Evolutionary conservation across 2,329 filamentous ascomycete species (phyloP), one percentile per base, ranked within the genome.

Genomic region (Fusarium piperis): DNA sequence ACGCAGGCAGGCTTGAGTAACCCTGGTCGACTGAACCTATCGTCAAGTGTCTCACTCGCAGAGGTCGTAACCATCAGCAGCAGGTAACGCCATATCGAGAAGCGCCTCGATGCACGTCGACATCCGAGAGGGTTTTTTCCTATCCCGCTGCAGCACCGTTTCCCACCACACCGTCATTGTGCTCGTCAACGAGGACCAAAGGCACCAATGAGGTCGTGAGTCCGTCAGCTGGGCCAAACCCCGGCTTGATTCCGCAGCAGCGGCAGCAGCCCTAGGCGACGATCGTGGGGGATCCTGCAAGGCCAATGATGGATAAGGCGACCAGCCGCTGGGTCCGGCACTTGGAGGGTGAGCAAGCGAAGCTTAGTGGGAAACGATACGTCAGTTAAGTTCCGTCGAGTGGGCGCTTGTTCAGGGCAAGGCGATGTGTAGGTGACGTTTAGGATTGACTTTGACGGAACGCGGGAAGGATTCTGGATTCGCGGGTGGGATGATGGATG

Each of bases 341-440:
- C 32, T 63, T 59, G 36, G 38, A 41, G 55, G 56, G 23, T 26
- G 33, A 59, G 28, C 39, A 68, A 61, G 64, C 38, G 30, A 56
- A 51, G 60, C 51, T 66, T 71, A 35, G 69, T 38, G 65, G 30
- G 52, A 55, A 63, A 56, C 58, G 69, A 72, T 72, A 70, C 69
- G 62, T 63, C 71, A 68, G 61, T 60, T 61, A 48, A 51, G n/a
- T 35, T 41, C n/a, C 48, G 18, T 44, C n/a, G n/a, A n/a, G 11
- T 35, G 38, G 6, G n/a, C 18, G 30, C 30, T 33, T 53, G 51
- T 33, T 20, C 30, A 23, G 53, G 44, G 8, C 23, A 28, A 5
- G 52, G 30, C 48, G 16, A n/a, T n/a, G 20, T 44, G 39, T 23
- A 44, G 39, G 20, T 44, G 39, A 44, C 39, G 16, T 48, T 23